Evolutionary conservation across 495 filamentous ascomycete genomes (phyloP).

Genomic region (Aspergillus baeticus): DNA sequence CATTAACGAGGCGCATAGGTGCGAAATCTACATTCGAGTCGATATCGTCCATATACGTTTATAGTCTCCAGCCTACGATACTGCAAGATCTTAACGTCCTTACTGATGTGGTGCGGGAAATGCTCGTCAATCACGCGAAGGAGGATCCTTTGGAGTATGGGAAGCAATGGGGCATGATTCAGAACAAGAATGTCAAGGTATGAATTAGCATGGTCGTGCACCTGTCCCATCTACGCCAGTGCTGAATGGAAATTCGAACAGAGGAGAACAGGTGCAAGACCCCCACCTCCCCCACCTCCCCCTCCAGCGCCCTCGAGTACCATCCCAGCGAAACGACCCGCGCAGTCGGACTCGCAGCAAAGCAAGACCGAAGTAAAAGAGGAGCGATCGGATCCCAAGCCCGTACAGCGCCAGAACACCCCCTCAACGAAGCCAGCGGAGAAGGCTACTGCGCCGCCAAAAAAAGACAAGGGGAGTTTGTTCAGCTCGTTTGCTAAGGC

Average conservation of each 20-base stretch:
- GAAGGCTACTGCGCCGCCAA: conserved; percentile 46
- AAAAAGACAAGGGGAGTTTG: conserved; percentile 64
- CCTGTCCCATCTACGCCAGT: not conserved
- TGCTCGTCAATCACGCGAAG: conserved; percentile 46
- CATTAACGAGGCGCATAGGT: conserved; percentile 45
- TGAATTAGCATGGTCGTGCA: not conserved
- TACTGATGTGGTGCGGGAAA: conserved; percentile 63
- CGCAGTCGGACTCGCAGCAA: conserved; percentile 24
- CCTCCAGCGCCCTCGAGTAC: conserved; percentile 28
- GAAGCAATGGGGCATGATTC: conserved; percentile 66
- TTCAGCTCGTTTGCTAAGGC: conserved; percentile 85
- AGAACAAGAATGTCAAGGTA: conserved; percentile 64
- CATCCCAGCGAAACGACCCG: conserved; percentile 35
- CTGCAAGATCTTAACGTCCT: conserved; percentile 76
- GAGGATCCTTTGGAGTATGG: conserved; percentile 64
- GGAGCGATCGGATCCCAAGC: conserved; percentile 24
- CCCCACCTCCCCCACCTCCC: conserved; percentile 32
- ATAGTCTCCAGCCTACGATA: conserved; percentile 72
- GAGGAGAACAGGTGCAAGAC: conserved; percentile 48
- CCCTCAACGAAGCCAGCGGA: conserved; percentile 32
- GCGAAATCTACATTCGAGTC: conserved; percentile 64
- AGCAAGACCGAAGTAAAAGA: conserved; percentile 29
- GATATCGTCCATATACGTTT: conserved; percentile 78
- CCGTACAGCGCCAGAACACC: conserved; percentile 22
- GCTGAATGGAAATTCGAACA: conserved; percentile 25